A percentile compares a stretch with the other conserved stretches of the same genome.
Conservation (phyloP, 495 filamentous ascomycete genomes). For the Evernia prunastri region DNA sequence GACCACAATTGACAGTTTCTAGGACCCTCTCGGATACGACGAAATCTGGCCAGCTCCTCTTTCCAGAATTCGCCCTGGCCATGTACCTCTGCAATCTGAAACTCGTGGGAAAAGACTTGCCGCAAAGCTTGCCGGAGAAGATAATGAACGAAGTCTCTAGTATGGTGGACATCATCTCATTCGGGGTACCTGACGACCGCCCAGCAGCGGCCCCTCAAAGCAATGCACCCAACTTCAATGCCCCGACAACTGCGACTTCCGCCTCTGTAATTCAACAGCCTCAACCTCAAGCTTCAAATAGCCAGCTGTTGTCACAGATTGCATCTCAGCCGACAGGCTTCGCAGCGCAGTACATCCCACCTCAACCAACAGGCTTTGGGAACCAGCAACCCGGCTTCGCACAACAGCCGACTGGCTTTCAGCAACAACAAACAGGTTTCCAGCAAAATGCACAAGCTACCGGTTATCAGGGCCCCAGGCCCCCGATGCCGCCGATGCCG, state of each 20-base stretch:
- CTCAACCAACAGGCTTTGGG: constrained; percentile 46
- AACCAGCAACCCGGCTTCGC: constrained; percentile 55
- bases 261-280: constrained; percentile 77
- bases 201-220: constrained; percentile 45
- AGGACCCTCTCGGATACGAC: constrained; percentile 97
- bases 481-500: constrained; percentile 94
- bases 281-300: constrained; percentile 69
- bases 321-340: constrained; percentile 69
- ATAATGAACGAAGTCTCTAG: constrained; percentile 96
- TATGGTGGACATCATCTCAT: constrained; percentile 99
- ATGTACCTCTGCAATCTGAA: constrained; percentile 98
- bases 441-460: constrained; percentile 51
- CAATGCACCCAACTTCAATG: constrained; percentile 77
- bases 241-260: constrained; percentile 54
- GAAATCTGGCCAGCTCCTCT: constrained; percentile 90
- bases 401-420: constrained; percentile 38
- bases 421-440: constrained; percentile 45
- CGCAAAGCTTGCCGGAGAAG: constrained; percentile 66
- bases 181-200: constrained; percentile 75
- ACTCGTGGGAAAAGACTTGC: constrained; percentile 77
- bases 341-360: constrained; percentile 44
- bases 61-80: constrained; percentile 94
- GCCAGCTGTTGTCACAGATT: constrained; percentile 70
- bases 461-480: constrained; percentile 68
- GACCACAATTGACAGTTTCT: constrained; percentile 15